Evolutionary conservation across 352 stramenopile genomes (phyloP).

Genomic region (Phytopythium mirpurense): DNA sequence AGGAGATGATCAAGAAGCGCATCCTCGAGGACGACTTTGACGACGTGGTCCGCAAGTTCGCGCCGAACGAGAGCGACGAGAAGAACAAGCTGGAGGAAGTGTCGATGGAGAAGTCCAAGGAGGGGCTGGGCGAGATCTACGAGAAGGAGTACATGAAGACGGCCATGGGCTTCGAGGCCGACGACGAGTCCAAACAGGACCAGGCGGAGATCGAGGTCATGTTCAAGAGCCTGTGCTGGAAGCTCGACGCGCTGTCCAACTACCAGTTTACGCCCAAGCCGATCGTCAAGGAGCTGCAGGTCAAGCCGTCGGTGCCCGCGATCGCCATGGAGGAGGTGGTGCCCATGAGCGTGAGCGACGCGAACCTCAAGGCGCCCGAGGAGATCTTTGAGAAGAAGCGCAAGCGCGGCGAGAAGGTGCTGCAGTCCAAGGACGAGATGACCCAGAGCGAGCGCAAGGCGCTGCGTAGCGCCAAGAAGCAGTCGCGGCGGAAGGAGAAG

Average conservation of each 20-base stretch:
- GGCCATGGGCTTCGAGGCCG: conserved; percentile 89
- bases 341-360: conserved; percentile 79
- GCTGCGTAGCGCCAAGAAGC: conserved; percentile 88
- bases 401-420: conserved; percentile 75
- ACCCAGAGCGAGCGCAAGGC: conserved; percentile 84
- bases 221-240: conserved; percentile 94
- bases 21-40: conserved; percentile 95
- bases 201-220: conserved; percentile 93
- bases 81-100: conserved; percentile 91
- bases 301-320: conserved; percentile 73
- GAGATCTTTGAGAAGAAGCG: conserved; percentile 86
- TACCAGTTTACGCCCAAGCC: conserved; percentile 95
- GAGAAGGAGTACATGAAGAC: conserved; percentile 96
- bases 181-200: conserved; percentile 89
- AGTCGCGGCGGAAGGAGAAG: conserved; percentile 87
- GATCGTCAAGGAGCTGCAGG: conserved; percentile 88
- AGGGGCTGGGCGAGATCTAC: conserved; percentile 92
- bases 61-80: conserved; percentile 59
- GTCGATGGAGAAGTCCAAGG: conserved; percentile 90
- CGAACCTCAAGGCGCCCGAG: conserved; percentile 77
- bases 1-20: conserved; percentile 93
- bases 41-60: conserved; percentile 91
- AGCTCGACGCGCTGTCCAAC: conserved; percentile 94
- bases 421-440: conserved; percentile 85
- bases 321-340: conserved; percentile 85